Evolutionary conservation across 2,329 filamentous ascomycete species (phyloP).

Genomic region (Aspergillus eucalypticola): DNA sequence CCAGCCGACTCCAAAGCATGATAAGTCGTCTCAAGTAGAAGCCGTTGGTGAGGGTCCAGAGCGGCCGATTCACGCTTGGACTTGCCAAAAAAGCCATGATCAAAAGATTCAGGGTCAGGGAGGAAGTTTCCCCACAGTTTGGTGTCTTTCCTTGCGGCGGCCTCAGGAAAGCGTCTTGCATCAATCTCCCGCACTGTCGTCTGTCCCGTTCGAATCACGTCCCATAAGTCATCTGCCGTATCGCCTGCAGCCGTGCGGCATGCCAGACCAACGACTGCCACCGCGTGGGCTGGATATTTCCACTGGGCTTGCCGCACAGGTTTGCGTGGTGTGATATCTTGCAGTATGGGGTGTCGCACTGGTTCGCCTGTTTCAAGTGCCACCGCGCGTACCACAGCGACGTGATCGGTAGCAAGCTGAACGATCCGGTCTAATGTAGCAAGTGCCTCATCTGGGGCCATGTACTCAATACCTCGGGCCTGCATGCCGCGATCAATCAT

Average conservation of each 20-base stretch:
- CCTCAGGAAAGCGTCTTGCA: not conserved
- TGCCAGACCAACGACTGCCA: not conserved
- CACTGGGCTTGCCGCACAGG: not conserved
- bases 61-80: not conserved
- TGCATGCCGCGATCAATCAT: constrained; percentile 46
- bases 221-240: not conserved
- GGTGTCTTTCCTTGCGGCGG: not conserved
- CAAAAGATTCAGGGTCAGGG: not conserved
- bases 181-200: not conserved
- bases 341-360: constrained; percentile 14
- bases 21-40: not conserved
- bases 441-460: constrained; percentile 46
- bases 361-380: constrained; percentile 36
- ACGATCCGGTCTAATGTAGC: constrained; percentile 44
- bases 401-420: constrained; percentile 41
- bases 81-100: not conserved
- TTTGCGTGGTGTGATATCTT: constrained; percentile 14
- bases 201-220: not conserved
- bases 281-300: not conserved
- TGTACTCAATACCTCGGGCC: constrained; percentile 46
- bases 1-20: not conserved
- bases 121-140: not conserved
- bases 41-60: not conserved
- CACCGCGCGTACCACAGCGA: constrained; percentile 38
- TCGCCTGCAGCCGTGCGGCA: not conserved